Percentiles rank a stretch among this genome's conserved stretches.
phyloP scores from a whole-genome alignment of 2,329 filamentous ascomycete species.

The Fusarium pilosicola region DNA sequence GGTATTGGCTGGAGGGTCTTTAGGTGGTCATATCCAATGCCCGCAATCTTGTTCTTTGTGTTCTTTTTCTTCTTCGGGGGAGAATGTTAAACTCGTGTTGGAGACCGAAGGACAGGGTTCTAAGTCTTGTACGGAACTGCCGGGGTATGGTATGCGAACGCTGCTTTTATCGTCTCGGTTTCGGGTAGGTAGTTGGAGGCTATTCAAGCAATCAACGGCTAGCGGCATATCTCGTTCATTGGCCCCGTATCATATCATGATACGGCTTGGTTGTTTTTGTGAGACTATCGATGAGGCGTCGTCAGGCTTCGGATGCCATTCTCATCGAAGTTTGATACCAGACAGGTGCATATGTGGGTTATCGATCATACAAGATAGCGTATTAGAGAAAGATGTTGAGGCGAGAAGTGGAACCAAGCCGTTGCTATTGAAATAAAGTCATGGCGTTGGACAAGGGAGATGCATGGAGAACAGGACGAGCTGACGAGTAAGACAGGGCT shows the following conservation, averaged over 20 bases:
- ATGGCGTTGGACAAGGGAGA: slow-evolving; percentile 23
- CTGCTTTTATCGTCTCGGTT: neutral
- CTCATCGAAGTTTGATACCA: neutral
- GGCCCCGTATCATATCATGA: neutral
- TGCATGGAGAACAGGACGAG: slow-evolving; percentile 13
- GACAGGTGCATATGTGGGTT: neutral
- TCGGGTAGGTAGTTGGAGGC: neutral
- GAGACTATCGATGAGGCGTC: neutral
- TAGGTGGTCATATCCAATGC: slow-evolving; percentile 3
- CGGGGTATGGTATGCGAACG: slow-evolving; percentile 1
- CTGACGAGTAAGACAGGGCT: slow-evolving; percentile 20
- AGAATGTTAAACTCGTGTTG: slow-evolving; percentile 6
- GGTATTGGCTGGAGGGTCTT: slow-evolving; percentile 13
- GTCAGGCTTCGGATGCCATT: neutral
- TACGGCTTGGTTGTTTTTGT: neutral
- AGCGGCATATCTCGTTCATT: neutral
- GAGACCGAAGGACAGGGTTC: neutral
- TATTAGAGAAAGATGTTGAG: slow-evolving; percentile 5
- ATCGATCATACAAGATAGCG: neutral
- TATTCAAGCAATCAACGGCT: neutral
- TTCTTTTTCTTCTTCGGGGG: slow-evolving; percentile 1
- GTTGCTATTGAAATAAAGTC: slow-evolving; percentile 5
- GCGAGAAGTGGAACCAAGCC: slow-evolving; percentile 16
- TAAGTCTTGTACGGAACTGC: slow-evolving; percentile 3
- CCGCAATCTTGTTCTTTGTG: slow-evolving; percentile 17